phyloP scores from a whole-genome alignment of 495 filamentous ascomycete genomes.

The Hypoxylon rickii region DNA sequence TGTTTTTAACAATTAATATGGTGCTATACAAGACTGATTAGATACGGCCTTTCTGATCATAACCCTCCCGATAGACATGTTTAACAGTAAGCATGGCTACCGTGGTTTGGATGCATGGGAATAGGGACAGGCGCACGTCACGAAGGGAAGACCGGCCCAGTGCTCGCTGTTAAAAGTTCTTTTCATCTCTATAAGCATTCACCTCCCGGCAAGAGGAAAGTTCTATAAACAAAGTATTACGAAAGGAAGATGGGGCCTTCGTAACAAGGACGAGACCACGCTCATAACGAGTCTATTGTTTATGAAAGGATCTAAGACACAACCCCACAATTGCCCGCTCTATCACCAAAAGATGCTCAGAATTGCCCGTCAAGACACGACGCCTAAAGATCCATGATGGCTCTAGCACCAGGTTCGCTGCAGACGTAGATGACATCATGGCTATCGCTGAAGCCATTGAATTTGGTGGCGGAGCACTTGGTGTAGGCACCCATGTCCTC shows the following conservation, averaged over 20 bases:
- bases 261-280: constrained; percentile 2
- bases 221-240: constrained; percentile 19
- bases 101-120: no score
- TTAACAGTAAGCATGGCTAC: no score
- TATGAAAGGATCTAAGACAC: constrained; percentile 1
- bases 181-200: constrained; percentile 20
- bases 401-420: constrained; percentile 84
- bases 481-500: constrained; percentile 99
- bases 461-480: constrained; percentile 92
- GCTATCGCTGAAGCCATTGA: constrained; percentile 96
- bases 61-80: no score
- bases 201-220: constrained; percentile 1
- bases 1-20: no score
- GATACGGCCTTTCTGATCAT: no score
- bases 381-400: constrained; percentile 60
- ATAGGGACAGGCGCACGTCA: not conserved
- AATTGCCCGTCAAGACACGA: not conserved
- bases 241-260: constrained; percentile 19
- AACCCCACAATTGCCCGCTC: not conserved
- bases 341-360: not conserved
- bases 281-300: constrained; percentile 20
- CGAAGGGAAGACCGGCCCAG: not conserved
- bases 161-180: constrained; percentile 4
- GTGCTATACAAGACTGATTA: not conserved
- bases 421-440: constrained; percentile 94